Evolutionary conservation across 2,329 filamentous ascomycete species (phyloP).

Genomic region (Apiospora kogelbergensis): DNA sequence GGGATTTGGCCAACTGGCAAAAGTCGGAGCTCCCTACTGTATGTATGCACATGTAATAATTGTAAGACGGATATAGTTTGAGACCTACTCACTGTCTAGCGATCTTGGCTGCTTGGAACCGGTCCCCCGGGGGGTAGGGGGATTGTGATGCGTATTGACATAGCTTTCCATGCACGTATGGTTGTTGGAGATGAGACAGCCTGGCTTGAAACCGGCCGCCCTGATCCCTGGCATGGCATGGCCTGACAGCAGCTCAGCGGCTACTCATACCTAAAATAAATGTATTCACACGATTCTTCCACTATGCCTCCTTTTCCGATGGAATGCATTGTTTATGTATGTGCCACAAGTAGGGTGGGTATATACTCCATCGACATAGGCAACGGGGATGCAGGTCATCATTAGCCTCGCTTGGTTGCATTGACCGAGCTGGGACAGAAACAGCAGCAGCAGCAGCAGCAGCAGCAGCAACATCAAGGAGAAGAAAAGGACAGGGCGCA

Average conservation of each 20-base stretch:
- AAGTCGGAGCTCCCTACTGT: not conserved
- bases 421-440: not conserved
- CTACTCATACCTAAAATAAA: not conserved
- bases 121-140: not conserved
- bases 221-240: not conserved
- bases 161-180: not conserved
- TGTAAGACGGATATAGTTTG: not conserved
- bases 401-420: conserved; percentile 2
- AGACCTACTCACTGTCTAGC: conserved; percentile 2
- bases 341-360: not conserved
- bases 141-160: not conserved
- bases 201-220: not conserved
- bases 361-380: not conserved
- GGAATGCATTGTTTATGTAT: not conserved
- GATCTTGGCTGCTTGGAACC: not conserved
- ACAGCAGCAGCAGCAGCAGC: not conserved
- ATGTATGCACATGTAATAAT: not conserved
- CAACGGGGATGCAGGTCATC: not conserved
- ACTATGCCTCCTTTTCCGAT: not conserved
- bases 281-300: not conserved
- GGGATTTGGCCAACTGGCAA: not conserved
- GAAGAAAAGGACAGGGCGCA: not conserved
- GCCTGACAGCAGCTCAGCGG: not conserved
- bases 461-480: too few species aligned
- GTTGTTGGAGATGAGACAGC: not conserved